A percentile compares a stretch with the other conserved stretches of the same genome.
Evolutionary conservation across 306 rosid genomes (phyloP).

Genomic region (Echinosophora koreensis): DNA sequence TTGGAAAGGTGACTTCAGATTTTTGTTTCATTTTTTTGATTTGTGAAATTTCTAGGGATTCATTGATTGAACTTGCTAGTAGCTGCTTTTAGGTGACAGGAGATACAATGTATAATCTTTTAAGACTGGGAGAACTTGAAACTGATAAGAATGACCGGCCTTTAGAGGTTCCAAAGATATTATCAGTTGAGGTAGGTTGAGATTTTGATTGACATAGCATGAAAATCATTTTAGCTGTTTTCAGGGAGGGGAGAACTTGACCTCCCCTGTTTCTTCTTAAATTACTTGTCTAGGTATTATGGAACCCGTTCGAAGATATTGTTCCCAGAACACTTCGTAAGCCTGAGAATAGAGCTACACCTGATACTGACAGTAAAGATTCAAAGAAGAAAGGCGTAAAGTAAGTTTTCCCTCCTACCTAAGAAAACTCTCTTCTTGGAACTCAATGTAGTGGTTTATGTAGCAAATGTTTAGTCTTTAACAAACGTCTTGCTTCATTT

Average conservation of each 20-base stretch:
- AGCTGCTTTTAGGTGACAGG: constrained; percentile 84
- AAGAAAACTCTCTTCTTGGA: constrained; percentile 15
- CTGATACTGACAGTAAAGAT: constrained; percentile 67
- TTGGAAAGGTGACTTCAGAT: constrained; percentile 70
- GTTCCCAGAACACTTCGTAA: constrained; percentile 70
- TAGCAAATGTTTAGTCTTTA: constrained; percentile 14
- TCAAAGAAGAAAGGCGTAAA: constrained; percentile 81
- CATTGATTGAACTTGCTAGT: constrained; percentile 42
- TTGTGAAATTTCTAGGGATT: constrained; percentile 8
- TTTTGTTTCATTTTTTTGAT: neutral
- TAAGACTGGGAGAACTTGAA: constrained; percentile 83
- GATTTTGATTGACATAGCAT: constrained; percentile 31
- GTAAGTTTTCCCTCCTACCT: constrained; percentile 53
- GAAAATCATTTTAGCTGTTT: constrained; percentile 18
- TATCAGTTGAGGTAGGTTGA: constrained; percentile 83
- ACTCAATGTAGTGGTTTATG: constrained; percentile 20
- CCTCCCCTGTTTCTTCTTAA: constrained; percentile 33
- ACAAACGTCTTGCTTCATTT: constrained; percentile 16
- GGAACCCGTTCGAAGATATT: constrained; percentile 96
- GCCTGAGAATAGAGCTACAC: constrained; percentile 47
- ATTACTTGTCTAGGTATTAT: constrained; percentile 65
- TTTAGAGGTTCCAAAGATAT: constrained; percentile 75
- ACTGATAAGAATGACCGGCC: constrained; percentile 89
- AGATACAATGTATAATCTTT: constrained; percentile 87
- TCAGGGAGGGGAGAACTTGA: constrained; percentile 38